Evolutionary conservation across 2,329 filamentous ascomycete genomes (phyloP).

Genomic region (Sporothrix mexicana): DNA sequence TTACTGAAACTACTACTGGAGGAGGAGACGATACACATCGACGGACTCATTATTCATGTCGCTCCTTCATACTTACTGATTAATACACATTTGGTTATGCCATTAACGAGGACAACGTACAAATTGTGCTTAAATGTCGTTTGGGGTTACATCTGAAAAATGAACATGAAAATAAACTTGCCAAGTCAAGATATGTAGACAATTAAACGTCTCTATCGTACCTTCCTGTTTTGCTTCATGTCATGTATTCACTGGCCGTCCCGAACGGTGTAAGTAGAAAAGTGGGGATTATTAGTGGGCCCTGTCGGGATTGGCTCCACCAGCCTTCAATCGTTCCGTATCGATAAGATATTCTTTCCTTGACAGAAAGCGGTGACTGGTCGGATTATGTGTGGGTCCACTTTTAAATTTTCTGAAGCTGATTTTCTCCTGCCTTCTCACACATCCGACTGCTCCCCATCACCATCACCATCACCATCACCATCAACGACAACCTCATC

Average conservation of each 20-base stretch:
- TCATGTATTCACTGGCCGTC: not conserved
- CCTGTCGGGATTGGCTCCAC: no score
- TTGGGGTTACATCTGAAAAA: not conserved
- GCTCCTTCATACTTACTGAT: conserved; percentile 26
- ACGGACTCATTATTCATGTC: conserved; percentile 14
- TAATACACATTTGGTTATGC: not conserved
- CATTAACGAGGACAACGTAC: not conserved
- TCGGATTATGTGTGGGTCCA: not conserved
- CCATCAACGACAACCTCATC: not conserved
- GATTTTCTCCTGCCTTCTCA: not conserved
- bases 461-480: not conserved
- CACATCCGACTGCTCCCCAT: not conserved
- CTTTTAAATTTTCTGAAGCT: conserved; percentile 22
- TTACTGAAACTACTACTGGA: not conserved
- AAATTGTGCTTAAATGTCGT: not conserved
- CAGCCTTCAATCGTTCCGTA: not conserved
- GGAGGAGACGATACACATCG: conserved; percentile 24
- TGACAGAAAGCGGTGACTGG: not conserved
- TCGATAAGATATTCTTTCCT: conserved; percentile 2
- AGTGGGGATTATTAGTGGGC: not conserved
- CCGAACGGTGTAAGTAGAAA: conserved; percentile 22
- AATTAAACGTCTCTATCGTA: not conserved
- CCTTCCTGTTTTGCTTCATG: not conserved
- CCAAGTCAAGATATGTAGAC: no score
- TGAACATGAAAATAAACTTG: not conserved